Evolutionary conservation across 192 early-diverging fungal genomes (phyloP), one percentile per base, ranked within the genome.

Genomic region (Endogone sp.): DNA sequence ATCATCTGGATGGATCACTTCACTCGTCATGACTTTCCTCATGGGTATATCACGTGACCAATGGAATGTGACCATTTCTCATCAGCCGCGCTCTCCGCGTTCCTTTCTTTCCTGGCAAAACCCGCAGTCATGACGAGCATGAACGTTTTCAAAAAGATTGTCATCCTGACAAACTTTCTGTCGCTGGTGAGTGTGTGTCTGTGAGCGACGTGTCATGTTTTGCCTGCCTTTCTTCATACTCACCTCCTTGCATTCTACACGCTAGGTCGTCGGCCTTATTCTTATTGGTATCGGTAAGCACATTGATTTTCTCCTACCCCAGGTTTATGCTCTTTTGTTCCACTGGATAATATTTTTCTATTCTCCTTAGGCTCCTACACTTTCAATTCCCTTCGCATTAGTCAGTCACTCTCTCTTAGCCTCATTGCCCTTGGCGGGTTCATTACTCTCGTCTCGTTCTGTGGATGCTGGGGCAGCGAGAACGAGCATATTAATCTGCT

Each of bases 121-220:
- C 28, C 27, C 20, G 29, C 49, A 29, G 60, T 60, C 37, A 66
- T 64, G 62, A 65, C 61, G 71, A 58, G 68, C 63, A 62, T 67
- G 64, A 72, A 6, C 8, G 10, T 29, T 11, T 61, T 27, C 25
- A 61, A 61, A 20, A 61, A 61, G 60, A 20, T 20, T 11, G 60
- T 27, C 21, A 29, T 20, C 20, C 60, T 61, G 25, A 6, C 32
- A 56, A 55, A 54, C 24, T 54, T 2, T 28, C 8, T 66, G n/a
- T 23, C 20, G 21, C 25, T 21, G 44, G 57, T 21, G 30, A 44
- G 28, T 29, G 32, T 67, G 55, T 20, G 56, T 56, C 44, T 27
- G 66, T 37, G 31, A 21, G 2, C 28, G 62, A 9, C 16, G 28
- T 61, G 60, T 20, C 28, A 2, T 11, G 28, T 1, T 11, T 20